phyloP scores from a whole-genome alignment of 495 filamentous ascomycete species.

The Xylaria grammica region DNA sequence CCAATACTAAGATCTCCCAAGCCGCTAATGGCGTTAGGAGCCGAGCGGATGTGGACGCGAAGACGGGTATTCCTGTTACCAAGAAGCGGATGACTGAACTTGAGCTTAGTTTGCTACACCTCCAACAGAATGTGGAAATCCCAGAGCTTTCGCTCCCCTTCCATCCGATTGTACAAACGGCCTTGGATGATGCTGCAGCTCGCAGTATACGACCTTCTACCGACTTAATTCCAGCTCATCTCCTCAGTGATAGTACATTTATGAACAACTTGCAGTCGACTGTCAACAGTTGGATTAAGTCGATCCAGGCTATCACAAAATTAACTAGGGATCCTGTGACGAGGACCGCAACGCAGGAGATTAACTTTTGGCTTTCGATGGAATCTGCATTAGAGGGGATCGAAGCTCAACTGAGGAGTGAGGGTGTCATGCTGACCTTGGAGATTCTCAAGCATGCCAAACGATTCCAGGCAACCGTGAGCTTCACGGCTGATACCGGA shows the following conservation, averaged over 20 bases:
- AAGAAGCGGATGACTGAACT: slow-evolving; percentile 96
- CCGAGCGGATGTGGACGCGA: slow-evolving; percentile 80
- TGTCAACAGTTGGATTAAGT: slow-evolving; percentile 97
- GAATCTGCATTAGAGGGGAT: slow-evolving; percentile 89
- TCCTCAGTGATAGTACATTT: slow-evolving; percentile 84
- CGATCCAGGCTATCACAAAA: slow-evolving; percentile 95
- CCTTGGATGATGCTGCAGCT: slow-evolving; percentile 73
- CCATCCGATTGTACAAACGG: slow-evolving; percentile 83
- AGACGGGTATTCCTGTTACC: slow-evolving; percentile 93
- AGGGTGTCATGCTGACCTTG: slow-evolving; percentile 89
- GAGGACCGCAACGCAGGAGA: slow-evolving; percentile 92
- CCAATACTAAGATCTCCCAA: slow-evolving; percentile 85
- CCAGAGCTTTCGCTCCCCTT: slow-evolving; percentile 84
- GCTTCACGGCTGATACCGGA: slow-evolving; percentile 93
- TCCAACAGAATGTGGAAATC: slow-evolving; percentile 98
- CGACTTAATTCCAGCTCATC: slow-evolving; percentile 72
- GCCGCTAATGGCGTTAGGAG: slow-evolving; percentile 65
- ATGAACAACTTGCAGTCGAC: slow-evolving; percentile 91
- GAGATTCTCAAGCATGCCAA: slow-evolving; percentile 95
- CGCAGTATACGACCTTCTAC: slow-evolving; percentile 69
- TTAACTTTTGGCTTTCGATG: slow-evolving; percentile 98
- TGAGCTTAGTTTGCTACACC: slow-evolving; percentile 83
- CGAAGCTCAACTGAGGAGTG: slow-evolving; percentile 82
- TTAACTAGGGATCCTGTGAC: slow-evolving; percentile 86
- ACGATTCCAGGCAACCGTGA: slow-evolving; percentile 93